Conservation (phyloP, 192 early-diverging fungal genomes). For the Dispira parvispora region DNA sequence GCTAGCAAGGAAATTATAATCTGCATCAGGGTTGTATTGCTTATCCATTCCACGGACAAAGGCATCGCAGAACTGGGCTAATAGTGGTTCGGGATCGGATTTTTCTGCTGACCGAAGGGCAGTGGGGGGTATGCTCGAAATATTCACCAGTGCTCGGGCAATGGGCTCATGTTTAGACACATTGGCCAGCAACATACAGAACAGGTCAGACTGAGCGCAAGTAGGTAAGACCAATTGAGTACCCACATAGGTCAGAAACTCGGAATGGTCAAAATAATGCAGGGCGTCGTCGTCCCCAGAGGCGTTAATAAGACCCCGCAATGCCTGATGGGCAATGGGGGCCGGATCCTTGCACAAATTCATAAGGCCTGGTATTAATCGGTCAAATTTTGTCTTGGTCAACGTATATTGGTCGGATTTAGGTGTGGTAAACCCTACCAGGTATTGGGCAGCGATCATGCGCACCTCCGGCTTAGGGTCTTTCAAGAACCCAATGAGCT, state of each 20-base stretch:
- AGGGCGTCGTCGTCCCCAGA: conserved; percentile 46
- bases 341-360: conserved; percentile 38
- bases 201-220: conserved; percentile 55
- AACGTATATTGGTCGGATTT: conserved; percentile 38
- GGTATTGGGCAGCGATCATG: conserved; percentile 59
- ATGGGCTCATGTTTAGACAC: conserved; percentile 54
- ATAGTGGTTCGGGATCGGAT: conserved; percentile 20
- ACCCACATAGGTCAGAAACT: conserved; percentile 50
- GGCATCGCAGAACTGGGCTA: conserved; percentile 79
- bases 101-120: conserved; percentile 14
- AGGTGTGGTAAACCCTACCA: conserved; percentile 47
- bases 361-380: conserved; percentile 48
- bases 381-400: conserved; percentile 39
- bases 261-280: conserved; percentile 46
- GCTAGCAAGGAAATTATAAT: conserved; percentile 72
- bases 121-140: conserved; percentile 12
- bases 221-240: conserved; percentile 52
- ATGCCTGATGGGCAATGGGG: conserved; percentile 63
- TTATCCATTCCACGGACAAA: conserved; percentile 72
- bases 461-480: conserved; percentile 34
- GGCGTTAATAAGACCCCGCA: conserved; percentile 71
- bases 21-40: conserved; percentile 61
- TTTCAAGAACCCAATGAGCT: conserved; percentile 58
- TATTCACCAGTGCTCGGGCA: conserved; percentile 33
- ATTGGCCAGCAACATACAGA: conserved; percentile 80